Base-by-base conservation (phyloP, 345 rosid genomes). In the Syzygium oleosum region DNA sequence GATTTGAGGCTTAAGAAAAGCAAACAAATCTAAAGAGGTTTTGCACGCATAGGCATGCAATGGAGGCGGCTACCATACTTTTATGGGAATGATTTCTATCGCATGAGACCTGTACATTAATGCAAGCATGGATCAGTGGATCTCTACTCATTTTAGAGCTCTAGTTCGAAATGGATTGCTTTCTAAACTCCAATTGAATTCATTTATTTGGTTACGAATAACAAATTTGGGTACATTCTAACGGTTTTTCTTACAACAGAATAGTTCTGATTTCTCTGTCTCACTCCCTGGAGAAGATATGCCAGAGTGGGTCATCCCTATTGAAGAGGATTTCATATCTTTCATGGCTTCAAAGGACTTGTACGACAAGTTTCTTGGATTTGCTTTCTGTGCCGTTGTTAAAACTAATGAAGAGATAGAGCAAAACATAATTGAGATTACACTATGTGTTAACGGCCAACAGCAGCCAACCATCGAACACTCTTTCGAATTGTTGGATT, bases 401-500 rank as follows among this genome's bases (percentile, higher is more conserved):
- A 56, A 56, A 25, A 25, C 21, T 56, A 22, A 56, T 56, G 2
- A 56, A 22, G 61, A 22, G 61, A 12, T 13, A n/a, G n/a, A n/a
- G n/a, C n/a, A n/a, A n/a, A n/a, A n/a, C n/a, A n/a, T n/a, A n/a
- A n/a, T n/a, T n/a, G n/a, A n/a, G n/a, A n/a, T n/a, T n/a, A n/a
- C n/a, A n/a, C n/a, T n/a, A 3, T 8, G 5, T 59, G 31, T 59
- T 27, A 27, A 59, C 27, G 68, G 68, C 14, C 12, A 27, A 3
- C 22, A 8, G 61, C 3, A 2, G 38, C 38, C 38, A 34, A 34
- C 38, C 3, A 2, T 2, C 3, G 38, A 3, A 3, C 4, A 3
- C 4, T 3, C 41, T 25, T n/a, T 56, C 0, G n/a, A 1, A 56
- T 12, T n/a, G 0, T 4, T 25, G 29, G 23, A 27, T 3, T n/a